A percentile compares a stretch with the other conserved stretches of the same genome.
Evolutionary conservation across 345 rosid species (phyloP).

Genomic region (Lagerstroemia speciosa): DNA sequence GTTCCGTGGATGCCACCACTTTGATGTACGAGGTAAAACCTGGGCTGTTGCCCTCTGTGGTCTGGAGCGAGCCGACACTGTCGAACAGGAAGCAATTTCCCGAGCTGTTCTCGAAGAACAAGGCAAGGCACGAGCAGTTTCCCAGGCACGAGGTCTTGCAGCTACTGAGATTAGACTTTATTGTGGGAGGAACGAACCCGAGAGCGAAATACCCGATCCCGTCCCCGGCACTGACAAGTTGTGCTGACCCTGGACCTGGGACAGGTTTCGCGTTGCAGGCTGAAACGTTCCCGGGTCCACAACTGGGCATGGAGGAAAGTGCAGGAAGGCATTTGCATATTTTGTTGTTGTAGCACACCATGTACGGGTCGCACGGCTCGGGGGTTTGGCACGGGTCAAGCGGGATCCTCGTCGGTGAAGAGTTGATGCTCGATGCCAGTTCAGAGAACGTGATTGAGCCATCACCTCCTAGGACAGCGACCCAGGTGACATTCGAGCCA

Average conservation of each 20-base stretch:
- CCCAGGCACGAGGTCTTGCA: conserved; percentile 55
- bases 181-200: conserved; percentile 39
- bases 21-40: conserved; percentile 50
- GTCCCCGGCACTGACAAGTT: conserved; percentile 47
- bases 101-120: conserved; percentile 23
- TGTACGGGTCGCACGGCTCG: conserved; percentile 53
- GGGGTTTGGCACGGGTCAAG: conserved; percentile 56
- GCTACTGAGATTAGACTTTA: conserved; percentile 36
- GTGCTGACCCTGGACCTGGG: conserved; percentile 10
- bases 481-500: conserved; percentile 55
- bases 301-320: conserved; percentile 27
- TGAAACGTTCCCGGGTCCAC: conserved; percentile 45
- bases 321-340: conserved; percentile 56
- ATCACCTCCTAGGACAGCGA: conserved; percentile 54
- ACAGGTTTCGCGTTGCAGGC: conserved; percentile 35
- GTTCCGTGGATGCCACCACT: conserved; percentile 22
- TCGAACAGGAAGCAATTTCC: conserved; percentile 75
- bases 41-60: conserved; percentile 21
- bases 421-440: conserved; percentile 22
- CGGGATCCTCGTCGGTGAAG: conserved; percentile 53
- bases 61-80: conserved; percentile 55
- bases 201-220: conserved; percentile 61
- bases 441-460: conserved; percentile 57
- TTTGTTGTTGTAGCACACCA: conserved; percentile 40
- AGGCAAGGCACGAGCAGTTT: conserved; percentile 55